Base-by-base conservation (phyloP, 495 filamentous ascomycete species). In the Cercophora newfieldiana region DNA sequence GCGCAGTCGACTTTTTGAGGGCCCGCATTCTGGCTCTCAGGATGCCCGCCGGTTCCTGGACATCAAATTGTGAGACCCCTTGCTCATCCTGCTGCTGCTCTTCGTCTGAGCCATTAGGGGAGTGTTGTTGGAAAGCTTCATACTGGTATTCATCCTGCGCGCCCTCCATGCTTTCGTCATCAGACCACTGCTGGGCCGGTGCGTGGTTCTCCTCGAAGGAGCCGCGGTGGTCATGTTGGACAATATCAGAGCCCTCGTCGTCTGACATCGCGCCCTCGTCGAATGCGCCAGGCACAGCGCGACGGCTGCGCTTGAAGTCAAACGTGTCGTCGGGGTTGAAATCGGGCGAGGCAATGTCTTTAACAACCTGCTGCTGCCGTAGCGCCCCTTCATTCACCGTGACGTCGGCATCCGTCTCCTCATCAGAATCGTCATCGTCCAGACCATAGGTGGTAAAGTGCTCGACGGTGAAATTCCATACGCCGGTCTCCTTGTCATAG, bases 401-500 rank as follows among this genome's bases (percentile, higher is more conserved):
- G 12, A 54, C 25, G 16, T 78, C 86, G 70, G 78, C 80, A 56
- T 85, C 86, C 18, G 88, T 85, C 37, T 92, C 90, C 53, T 92
- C 81, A 56, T 85, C 85, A 25, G 93, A 90, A 33, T 92, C 89
- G 26, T 91, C 91, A 50, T 94, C 91, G 68, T 95, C 91, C 57
- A 97, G 82, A n/a, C 89, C 93, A 75, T 99, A 99, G 8, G 93
- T 97, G 18, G 93, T 97, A 77, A 93, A 99, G 77, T 99, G 95
- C 65, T 92, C 87, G 47, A 99, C 95, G 21, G 81, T 88, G 80
- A 99, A 99, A 7, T 86, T 84, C 95, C 95, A 99, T 25, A 90
- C 86, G 59, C 95, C 95, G 30, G 87, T 91, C 21, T 90, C 84
- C 47, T 74, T 79, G 48, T 94, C 84, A 75, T 97, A 99, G 65